Evolutionary conservation across 2,329 filamentous ascomycete species (phyloP).

Genomic region (Aureobasidium leucospermi): DNA sequence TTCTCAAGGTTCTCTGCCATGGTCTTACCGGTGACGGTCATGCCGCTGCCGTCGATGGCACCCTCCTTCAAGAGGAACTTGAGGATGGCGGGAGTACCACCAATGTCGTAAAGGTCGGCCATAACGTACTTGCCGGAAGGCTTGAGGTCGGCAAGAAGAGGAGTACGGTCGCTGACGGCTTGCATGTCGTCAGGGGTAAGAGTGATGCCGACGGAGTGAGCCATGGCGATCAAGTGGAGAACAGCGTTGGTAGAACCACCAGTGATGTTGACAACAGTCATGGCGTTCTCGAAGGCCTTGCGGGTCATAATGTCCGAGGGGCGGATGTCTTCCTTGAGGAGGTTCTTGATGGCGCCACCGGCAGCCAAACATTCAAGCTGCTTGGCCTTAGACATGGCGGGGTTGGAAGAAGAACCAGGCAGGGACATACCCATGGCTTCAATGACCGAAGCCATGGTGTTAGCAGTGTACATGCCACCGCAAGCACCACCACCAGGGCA

Average conservation of each 20-base stretch:
- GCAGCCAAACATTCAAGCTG: slow-evolving; percentile 43
- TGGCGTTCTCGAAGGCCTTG: slow-evolving; percentile 44
- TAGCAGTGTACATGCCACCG: slow-evolving; percentile 64
- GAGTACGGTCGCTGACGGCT: slow-evolving; percentile 42
- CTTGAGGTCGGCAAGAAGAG: slow-evolving; percentile 45
- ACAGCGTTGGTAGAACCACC: slow-evolving; percentile 46
- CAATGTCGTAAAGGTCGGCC: slow-evolving; percentile 53
- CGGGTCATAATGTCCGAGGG: slow-evolving; percentile 44
- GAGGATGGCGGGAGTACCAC: slow-evolving; percentile 42
- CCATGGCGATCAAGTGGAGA: slow-evolving; percentile 45
- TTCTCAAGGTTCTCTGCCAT: slow-evolving; percentile 45
- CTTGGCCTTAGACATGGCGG: slow-evolving; percentile 44
- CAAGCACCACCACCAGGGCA: slow-evolving; percentile 80
- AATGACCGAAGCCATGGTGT: slow-evolving; percentile 46
- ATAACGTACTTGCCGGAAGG: slow-evolving; percentile 48
- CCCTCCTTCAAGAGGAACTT: slow-evolving; percentile 45
- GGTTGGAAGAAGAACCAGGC: slow-evolving; percentile 45
- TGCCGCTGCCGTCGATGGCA: slow-evolving; percentile 39
- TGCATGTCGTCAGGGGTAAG: slow-evolving; percentile 47
- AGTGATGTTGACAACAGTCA: slow-evolving; percentile 44
- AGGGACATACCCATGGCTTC: slow-evolving; percentile 46
- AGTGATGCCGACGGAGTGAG: slow-evolving; percentile 43
- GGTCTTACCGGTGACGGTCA: slow-evolving; percentile 46
- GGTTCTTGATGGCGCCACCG: slow-evolving; percentile 43
- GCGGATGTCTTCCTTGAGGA: slow-evolving; percentile 44